phyloP scores from a whole-genome alignment of 139 green algal species.

The Diplosphaera chodatii region DNA sequence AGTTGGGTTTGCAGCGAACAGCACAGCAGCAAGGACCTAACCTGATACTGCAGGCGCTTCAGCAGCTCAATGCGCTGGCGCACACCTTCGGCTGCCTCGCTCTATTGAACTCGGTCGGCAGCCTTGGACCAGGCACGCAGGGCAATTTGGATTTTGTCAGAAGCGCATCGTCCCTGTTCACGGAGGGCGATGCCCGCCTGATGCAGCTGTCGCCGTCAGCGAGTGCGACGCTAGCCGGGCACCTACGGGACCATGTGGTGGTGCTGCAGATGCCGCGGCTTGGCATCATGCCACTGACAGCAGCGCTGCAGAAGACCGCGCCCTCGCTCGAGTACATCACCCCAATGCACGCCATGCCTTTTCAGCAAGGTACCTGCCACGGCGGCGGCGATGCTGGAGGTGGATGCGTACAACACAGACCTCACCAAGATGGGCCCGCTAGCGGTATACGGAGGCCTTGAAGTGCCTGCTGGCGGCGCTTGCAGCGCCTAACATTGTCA shows the following conservation, averaged over 20 bases:
- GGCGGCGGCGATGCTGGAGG: slow-evolving; percentile 43
- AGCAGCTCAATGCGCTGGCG: slow-evolving; percentile 27
- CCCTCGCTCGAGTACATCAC: slow-evolving; percentile 57
- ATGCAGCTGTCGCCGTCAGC: neutral
- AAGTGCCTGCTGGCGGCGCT: slow-evolving; percentile 69
- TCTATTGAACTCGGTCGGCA: slow-evolving; percentile 41
- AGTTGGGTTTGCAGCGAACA: neutral
- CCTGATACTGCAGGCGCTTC: slow-evolving; percentile 6
- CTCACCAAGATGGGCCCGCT: slow-evolving; percentile 57
- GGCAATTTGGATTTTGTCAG: slow-evolving; percentile 10
- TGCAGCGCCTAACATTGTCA: slow-evolving; percentile 59
- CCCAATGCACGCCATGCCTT: slow-evolving; percentile 75
- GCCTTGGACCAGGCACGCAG: slow-evolving; percentile 5
- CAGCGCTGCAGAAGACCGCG: slow-evolving; percentile 51
- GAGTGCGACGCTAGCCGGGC: slow-evolving; percentile 35
- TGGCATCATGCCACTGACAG: slow-evolving; percentile 54
- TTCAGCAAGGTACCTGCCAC: slow-evolving; percentile 68
- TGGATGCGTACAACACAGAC: slow-evolving; percentile 69
- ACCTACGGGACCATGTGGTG: slow-evolving; percentile 47
- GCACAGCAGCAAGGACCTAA: neutral
- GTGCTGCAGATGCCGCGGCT: slow-evolving; percentile 17
- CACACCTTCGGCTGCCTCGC: slow-evolving; percentile 60
- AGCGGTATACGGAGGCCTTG: slow-evolving; percentile 60
- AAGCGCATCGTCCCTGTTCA: neutral
- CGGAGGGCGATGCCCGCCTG: neutral